Percentiles rank a stretch among this genome's conserved stretches.
These are phyloP conservation scores for Rhexocercosporidium sp. DNA, from an alignment of 2,329 filamentous ascomycete genomes.

Conservation along the genomic window DNA sequence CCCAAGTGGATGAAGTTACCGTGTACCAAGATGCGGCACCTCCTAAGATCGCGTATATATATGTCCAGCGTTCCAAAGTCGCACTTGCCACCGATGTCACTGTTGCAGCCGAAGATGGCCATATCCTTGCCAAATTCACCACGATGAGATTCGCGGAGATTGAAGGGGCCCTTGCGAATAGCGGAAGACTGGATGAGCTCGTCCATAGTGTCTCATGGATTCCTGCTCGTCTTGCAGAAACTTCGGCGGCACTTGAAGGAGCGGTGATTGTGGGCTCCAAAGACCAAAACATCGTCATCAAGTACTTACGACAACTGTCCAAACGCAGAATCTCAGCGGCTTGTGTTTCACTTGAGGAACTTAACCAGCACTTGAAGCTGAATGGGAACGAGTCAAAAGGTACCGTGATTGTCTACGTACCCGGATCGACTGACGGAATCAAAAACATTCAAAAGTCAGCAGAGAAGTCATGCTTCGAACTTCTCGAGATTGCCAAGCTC, in stretches of 20 bases:
- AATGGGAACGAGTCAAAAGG: not conserved
- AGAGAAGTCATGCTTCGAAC: not conserved
- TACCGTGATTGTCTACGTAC: not conserved
- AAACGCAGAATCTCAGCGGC: not conserved
- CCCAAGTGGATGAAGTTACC: conserved; percentile 41
- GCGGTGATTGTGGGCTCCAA: not conserved
- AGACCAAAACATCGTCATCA: not conserved
- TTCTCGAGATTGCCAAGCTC: not conserved
- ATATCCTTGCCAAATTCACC: conserved; percentile 42
- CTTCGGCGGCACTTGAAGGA: not conserved
- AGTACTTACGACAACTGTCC: not conserved
- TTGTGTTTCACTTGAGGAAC: not conserved
- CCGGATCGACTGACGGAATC: not conserved
- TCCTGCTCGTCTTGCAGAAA: conserved; percentile 42
- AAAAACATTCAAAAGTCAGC: not conserved
- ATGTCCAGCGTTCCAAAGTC: conserved; percentile 41
- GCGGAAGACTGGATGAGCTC: conserved; percentile 34
- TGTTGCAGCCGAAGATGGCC: conserved; percentile 40
- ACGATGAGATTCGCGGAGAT: conserved; percentile 48
- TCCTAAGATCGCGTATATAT: conserved; percentile 6
- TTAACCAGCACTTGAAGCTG: not conserved
- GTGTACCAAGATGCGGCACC: conserved; percentile 40
- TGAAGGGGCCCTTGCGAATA: conserved; percentile 41
- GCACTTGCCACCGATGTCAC: conserved; percentile 32
- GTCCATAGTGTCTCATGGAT: conserved; percentile 48